phyloP scores from a whole-genome alignment of 768 basidiomycete species.

The Trametes cubensis region DNA sequence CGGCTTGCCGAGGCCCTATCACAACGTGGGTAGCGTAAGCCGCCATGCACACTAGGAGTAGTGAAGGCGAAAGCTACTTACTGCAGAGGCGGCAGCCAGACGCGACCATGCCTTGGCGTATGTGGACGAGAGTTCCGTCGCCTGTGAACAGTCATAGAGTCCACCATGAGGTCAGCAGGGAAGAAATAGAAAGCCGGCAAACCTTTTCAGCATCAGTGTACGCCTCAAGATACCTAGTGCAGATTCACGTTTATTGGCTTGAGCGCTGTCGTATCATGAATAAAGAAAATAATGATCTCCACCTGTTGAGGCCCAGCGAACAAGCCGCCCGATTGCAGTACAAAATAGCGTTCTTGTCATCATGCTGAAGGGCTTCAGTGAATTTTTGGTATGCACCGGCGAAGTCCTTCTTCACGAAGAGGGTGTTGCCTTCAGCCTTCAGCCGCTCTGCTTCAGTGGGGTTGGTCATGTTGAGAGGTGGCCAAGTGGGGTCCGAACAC shows the following conservation, averaged over 20 bases:
- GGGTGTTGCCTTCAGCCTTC: slow-evolving; percentile 47
- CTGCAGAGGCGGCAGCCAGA: neutral
- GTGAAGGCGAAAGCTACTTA: slow-evolving; percentile 27
- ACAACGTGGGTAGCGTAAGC: no score
- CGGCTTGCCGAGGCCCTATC: slow-evolving; percentile 21
- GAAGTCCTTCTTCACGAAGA: slow-evolving; percentile 40
- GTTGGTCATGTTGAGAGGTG: neutral
- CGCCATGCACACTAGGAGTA: slow-evolving; percentile 17
- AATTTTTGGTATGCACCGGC: slow-evolving; percentile 43
- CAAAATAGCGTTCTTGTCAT: slow-evolving; percentile 43
- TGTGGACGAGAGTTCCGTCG: neutral
- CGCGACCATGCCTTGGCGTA: slow-evolving; percentile 12
- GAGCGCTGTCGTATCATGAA: neutral
- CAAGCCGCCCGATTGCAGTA: slow-evolving; percentile 52
- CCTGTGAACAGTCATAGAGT: neutral
- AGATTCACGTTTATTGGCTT: neutral
- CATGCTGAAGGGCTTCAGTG: slow-evolving; percentile 44
- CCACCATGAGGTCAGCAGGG: neutral
- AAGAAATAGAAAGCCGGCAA: neutral
- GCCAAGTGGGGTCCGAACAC: neutral
- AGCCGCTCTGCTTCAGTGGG: slow-evolving; percentile 23
- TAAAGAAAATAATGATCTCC: neutral
- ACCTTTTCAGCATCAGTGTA: slow-evolving; percentile 18
- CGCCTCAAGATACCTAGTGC: slow-evolving; percentile 22
- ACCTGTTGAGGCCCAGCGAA: slow-evolving; percentile 42